A percentile compares a stretch with the other conserved stretches of the same genome.
These are phyloP conservation scores for Russula sp. DNA, from an alignment of 768 basidiomycete species.

Conservation along the genomic window DNA sequence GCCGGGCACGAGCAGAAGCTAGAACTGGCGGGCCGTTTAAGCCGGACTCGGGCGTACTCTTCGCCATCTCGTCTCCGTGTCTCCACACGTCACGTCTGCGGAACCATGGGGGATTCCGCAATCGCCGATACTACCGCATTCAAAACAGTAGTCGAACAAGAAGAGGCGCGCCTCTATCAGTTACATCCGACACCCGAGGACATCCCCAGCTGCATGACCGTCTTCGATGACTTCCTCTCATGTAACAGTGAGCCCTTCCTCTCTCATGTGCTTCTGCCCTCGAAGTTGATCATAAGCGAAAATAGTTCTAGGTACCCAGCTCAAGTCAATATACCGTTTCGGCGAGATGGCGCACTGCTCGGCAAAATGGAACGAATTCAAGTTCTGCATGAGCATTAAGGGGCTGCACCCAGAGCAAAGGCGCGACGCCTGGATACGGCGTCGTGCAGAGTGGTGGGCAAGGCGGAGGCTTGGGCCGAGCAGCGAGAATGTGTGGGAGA, in stretches of 20 bases:
- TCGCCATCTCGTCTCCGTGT: too few relatives aligned
- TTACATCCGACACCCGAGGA: constrained; percentile 74
- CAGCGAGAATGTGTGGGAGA: constrained; percentile 94
- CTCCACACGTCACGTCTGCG: neutral
- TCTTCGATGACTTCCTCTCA: constrained; percentile 65
- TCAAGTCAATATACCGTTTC: constrained; percentile 82
- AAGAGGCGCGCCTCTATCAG: constrained; percentile 55
- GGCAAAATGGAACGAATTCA: constrained; percentile 84
- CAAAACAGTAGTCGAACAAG: constrained; percentile 56
- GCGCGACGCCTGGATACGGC: constrained; percentile 76
- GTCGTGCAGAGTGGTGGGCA: constrained; percentile 95
- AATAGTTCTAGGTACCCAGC: constrained; percentile 48
- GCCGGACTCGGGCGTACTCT: neutral
- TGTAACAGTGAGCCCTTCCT: constrained; percentile 51
- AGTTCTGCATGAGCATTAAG: constrained; percentile 87
- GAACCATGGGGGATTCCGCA: neutral
- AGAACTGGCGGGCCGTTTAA: neutral
- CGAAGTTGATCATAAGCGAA: neutral
- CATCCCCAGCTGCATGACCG: constrained; percentile 72
- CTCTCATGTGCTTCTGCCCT: neutral
- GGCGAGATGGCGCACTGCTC: constrained; percentile 68
- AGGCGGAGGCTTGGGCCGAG: constrained; percentile 64
- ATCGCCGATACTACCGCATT: constrained; percentile 33
- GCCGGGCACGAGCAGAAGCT: too few relatives aligned
- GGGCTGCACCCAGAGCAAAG: constrained; percentile 68